Evolutionary conservation across 768 basidiomycete species (phyloP).

Genomic region (Candolleomyces efflorescens): DNA sequence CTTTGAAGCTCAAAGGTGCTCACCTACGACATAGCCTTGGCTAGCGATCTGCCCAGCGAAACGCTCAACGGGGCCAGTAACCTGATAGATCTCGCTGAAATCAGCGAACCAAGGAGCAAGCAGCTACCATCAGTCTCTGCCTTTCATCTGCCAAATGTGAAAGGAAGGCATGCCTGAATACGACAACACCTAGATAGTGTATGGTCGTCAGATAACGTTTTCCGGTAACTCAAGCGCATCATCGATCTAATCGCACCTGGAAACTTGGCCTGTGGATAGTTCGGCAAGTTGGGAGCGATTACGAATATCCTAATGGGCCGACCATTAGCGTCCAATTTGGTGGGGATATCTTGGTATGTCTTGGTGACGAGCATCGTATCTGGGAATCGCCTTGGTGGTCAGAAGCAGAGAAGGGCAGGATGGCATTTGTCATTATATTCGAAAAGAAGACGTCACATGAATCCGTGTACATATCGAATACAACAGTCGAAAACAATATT

Average conservation of each 20-base stretch:
- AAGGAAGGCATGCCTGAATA: constrained; percentile 58
- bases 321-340: constrained; percentile 54
- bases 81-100: constrained; percentile 88
- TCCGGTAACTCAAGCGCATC: background rate
- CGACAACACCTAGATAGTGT: constrained; percentile 59
- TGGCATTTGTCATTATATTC: background rate
- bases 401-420: background rate
- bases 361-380: constrained; percentile 76
- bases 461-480: background rate
- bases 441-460: background rate
- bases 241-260: constrained; percentile 48
- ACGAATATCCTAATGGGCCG: constrained; percentile 78
- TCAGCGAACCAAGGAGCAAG: background rate
- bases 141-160: background rate
- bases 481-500: too few species aligned
- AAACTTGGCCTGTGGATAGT: constrained; percentile 88
- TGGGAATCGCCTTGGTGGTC: background rate
- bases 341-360: constrained; percentile 71
- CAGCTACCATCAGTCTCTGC: background rate
- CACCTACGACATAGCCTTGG: constrained; percentile 80
- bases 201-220: background rate
- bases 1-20: constrained; percentile 14
- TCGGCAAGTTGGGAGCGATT: constrained; percentile 71
- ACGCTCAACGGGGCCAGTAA: constrained; percentile 95
- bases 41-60: constrained; percentile 87